Conservation (phyloP, 2,329 filamentous ascomycete genomes). For the Fusarium sp. region DNA sequence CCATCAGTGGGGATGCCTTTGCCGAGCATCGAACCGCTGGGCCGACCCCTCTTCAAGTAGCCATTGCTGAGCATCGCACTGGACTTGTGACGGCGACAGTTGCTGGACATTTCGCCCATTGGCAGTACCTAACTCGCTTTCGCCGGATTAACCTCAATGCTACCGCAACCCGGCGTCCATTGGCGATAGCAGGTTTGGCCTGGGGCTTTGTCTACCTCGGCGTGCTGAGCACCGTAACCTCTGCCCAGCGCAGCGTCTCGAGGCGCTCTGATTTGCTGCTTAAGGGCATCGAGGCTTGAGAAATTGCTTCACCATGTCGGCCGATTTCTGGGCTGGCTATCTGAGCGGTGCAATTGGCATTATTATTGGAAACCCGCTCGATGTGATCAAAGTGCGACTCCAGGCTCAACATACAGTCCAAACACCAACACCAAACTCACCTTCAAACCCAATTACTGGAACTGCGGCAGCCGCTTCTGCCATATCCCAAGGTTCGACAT, state of each 20-base stretch:
- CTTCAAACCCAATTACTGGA: conserved; percentile 30
- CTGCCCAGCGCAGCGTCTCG: conserved; percentile 42
- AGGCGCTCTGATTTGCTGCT: conserved; percentile 28
- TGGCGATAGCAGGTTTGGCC: conserved; percentile 43
- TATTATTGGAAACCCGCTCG: conserved; percentile 89
- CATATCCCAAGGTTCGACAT: conserved; percentile 11
- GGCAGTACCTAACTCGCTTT: conserved; percentile 44
- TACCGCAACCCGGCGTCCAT: conserved; percentile 34
- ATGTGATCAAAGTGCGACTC: conserved; percentile 75
- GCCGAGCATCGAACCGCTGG: conserved; percentile 47
- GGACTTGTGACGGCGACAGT: conserved; percentile 45
- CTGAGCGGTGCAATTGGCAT: conserved; percentile 89
- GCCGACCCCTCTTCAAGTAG: conserved; percentile 48
- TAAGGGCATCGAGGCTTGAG: conserved; percentile 17
- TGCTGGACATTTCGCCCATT: conserved; percentile 46
- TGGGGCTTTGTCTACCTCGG: conserved; percentile 46
- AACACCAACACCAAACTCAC: conserved; percentile 16
- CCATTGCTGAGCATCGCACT: conserved; percentile 43
- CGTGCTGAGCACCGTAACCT: conserved; percentile 43
- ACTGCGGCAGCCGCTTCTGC: conserved; percentile 19
- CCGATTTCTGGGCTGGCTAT: conserved; percentile 96
- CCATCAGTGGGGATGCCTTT: conserved; percentile 40
- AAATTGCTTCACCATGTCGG: conserved; percentile 72
- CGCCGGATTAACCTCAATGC: conserved; percentile 40
- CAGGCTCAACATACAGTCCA: conserved; percentile 69